Evolutionary conservation across 805 yeast species (phyloP).

Genomic region (Candida fluviatilis): DNA sequence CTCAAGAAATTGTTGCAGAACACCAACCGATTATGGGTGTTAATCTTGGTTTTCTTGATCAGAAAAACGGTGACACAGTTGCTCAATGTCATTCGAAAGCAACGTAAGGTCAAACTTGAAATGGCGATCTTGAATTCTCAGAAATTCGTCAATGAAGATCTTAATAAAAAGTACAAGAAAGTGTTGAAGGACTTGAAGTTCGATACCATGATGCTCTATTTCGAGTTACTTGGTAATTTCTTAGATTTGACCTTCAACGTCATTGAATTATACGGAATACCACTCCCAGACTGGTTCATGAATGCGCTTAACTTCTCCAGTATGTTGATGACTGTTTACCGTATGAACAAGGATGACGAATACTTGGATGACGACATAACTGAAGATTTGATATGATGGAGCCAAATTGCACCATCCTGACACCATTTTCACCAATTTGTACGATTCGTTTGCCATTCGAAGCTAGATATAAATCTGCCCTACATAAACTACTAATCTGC

Average conservation of each 20-base stretch:
- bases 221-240: slow-evolving; percentile 40
- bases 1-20: slow-evolving; percentile 30
- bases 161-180: slow-evolving; percentile 34
- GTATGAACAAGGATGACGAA: slow-evolving; percentile 47
- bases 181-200: slow-evolving; percentile 38
- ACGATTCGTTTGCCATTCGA: too few relatives aligned
- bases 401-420: neutral
- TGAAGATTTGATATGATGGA: slow-evolving; percentile 32
- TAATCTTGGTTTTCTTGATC: slow-evolving; percentile 36
- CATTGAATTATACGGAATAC: slow-evolving; percentile 32
- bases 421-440: too few relatives aligned
- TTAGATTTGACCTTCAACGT: slow-evolving; percentile 37
- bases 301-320: slow-evolving; percentile 35
- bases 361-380: slow-evolving; percentile 40
- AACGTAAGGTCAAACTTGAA: slow-evolving; percentile 34
- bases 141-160: slow-evolving; percentile 18
- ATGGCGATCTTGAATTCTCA: slow-evolving; percentile 24
- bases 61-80: slow-evolving; percentile 40
- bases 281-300: slow-evolving; percentile 42
- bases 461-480: too few relatives aligned
- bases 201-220: slow-evolving; percentile 37
- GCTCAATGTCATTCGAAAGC: slow-evolving; percentile 35
- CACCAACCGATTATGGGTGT: slow-evolving; percentile 42
- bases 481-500: too few relatives aligned
- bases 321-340: slow-evolving; percentile 44